Evolutionary conservation across 768 basidiomycete species (phyloP), one percentile per base, ranked within the genome.

Genomic region (Mrakia gelida): DNA sequence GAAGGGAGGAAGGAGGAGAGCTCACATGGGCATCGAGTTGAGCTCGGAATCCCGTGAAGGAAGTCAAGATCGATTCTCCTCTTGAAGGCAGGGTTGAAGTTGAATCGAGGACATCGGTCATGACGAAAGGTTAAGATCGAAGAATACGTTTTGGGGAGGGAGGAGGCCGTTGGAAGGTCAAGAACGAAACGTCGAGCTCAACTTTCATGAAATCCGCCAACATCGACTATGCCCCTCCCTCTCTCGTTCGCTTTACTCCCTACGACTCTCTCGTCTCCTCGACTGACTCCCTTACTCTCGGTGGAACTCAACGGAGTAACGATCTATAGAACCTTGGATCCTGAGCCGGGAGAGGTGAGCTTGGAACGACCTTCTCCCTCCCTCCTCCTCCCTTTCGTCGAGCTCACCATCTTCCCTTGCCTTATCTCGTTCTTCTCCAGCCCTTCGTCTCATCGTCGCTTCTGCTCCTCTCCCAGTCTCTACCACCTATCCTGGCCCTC

Each of bases 1-100:
- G 16, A n/a, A 32, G 54, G 32, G 59, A 41, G 11, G 45, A 13
- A 45, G 11, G 45, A 13, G 11, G 45, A 45, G 45, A 45, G 15
- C 38, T 3, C 38, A 38, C 38, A 8, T 38, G 38, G 8, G 38
- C 38, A 8, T 96, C 94, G 52, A 95, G 86, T 73, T 92, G 88
- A 67, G 86, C 87, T 80, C 91, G 88, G 85, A 92, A 94, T 21
- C 80, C 79, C 59, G 88, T 85, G 82, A 95, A 95, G 23, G 84
- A 80, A 56, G 82, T 73, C 26, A 82, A 52, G 41, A 84, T 71
- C 26, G 28, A 5, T 16, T 41, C 41, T 21, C 78, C 67, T 38
- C 78, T 73, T 2, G 80, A 16, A 13, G 54, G 75, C 32, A 59
- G n/a, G 8, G 28, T n/a, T 41, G 59, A 28, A 8, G 59, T 2